Evolutionary conservation across 1,139 yeast species (phyloP), one percentile per base, ranked within the genome.

Genomic region (Yamadazyma friedrichii): DNA sequence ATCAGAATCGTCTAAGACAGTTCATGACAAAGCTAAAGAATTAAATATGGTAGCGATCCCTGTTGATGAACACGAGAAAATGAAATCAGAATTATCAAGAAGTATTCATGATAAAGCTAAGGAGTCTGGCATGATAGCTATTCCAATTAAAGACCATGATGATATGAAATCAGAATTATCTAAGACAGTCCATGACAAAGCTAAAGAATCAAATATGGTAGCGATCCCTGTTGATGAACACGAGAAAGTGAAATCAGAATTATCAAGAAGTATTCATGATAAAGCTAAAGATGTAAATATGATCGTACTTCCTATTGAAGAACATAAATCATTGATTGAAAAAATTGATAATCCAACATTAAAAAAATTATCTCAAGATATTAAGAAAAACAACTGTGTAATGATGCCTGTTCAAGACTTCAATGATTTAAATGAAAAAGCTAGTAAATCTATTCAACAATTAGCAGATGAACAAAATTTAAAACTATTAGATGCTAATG

Each of bases 31-130:
- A 36, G 61, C 67, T 2, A 44, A 40, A 15, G 32, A 22, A 4
- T 39, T 45, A 20, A 55, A 54, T 9, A 48, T 54, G 15, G 49
- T 54, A 4, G 50, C 63, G 12, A 41, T 65, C 26, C 34, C 50
- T 2, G 31, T 39, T 4, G 36, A 42, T 1, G 53, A 49, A 2
- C 51, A 46, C 35, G 49, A 53, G 8, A 5, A 24, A 2, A 30
- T 39, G 9, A 25, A 28, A 17, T 2, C 13, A 1, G 46, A 50
- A 17, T 38, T 36, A 2, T 32, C 10, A 13, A 48, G 39, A 36
- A 11, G 44, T 3, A 9, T 44, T 4, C 39, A 41, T 6, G 42
- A 42, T 11, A 62, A 59, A 36, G 61, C 67, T 2, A 44, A 40
- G 15, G 32, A 22, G 3, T 39, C 46, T 20, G 55, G 54, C 9